Evolutionary conservation across 495 filamentous ascomycete species (phyloP).

Genomic region (Podospora pseudoanserina): DNA sequence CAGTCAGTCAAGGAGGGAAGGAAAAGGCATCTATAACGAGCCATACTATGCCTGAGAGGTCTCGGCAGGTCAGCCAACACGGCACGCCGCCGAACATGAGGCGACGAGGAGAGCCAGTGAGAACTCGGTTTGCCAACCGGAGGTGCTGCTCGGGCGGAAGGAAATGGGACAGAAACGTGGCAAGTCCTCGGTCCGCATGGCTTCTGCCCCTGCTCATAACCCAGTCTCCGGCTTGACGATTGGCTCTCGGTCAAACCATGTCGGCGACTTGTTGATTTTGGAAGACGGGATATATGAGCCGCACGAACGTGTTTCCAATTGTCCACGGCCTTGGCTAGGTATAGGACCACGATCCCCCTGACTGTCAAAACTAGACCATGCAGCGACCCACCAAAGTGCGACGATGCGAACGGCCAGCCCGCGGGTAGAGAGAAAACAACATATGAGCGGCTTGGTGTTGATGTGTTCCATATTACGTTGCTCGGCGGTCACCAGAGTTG

Average conservation of each 20-base stretch:
- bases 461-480: not conserved
- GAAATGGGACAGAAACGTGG: constrained; percentile 14
- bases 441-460: not conserved
- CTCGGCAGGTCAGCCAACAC: not conserved
- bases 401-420: not conserved
- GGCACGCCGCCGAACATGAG: not conserved
- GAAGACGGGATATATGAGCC: not conserved
- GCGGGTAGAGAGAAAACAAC: not conserved
- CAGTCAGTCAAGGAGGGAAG: not conserved
- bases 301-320: not conserved
- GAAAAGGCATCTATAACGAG: not conserved
- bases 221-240: constrained; percentile 15
- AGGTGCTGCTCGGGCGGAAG: constrained; percentile 10
- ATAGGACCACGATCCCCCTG: not conserved
- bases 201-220: constrained; percentile 15
- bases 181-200: constrained; percentile 2
- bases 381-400: not conserved
- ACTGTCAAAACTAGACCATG: not conserved
- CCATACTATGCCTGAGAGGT: not conserved
- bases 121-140: not conserved
- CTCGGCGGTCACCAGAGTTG: not conserved
- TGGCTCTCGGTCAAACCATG: constrained; percentile 6
- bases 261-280: not conserved
- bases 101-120: not conserved
- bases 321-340: not conserved